Evolutionary conservation across 108 stramenopile genomes (phyloP), one percentile per base, ranked within the genome.

Genomic region (Nannochloropsis oceanica): DNA sequence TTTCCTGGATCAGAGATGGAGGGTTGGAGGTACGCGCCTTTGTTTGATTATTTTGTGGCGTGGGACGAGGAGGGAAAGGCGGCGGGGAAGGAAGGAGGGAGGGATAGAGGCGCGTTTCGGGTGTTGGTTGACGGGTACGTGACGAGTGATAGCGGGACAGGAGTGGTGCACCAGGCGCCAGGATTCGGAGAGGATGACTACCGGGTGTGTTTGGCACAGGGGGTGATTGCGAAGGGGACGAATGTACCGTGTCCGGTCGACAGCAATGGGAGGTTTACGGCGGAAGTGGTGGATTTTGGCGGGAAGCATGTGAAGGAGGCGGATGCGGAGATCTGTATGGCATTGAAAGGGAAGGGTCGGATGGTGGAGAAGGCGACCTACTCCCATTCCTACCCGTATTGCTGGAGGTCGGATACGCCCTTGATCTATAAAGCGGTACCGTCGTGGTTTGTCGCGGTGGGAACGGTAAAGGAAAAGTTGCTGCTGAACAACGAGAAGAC

Each of bases 111-210:
- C 0, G 94, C 94, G 88, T 99, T 94, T 85, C 94, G 93, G 34
- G 94, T 99, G 8, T 83, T 96, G 22, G 92, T 90, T 20, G 99
- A 99, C 82, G 90, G 91, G 12, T 99, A 99, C 87, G 99, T 99
- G 8, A 99, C 96, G 14, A 96, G 96, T 87, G 99, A 99, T 87
- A 95, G 96, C 42, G 99, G 99, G 88, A 99, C 99, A 0, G 99
- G 99, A 44, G 95, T 99, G 81, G 99, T 99, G 44, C 99, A 99
- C 92, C 96, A 99, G 91, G 97, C 99, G 0, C 97, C 99, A 1
- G 99, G 96, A 43, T 99, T 99, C 91, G 99, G 99, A 85, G 99
- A 99, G 89, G 99, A 99, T 92, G 99, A 99, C 95, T 98, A 97
- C 93, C 95, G 99, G 42, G 99, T 99, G 22, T 99, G 99, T 91